Base-by-base conservation (phyloP, 208 protist species). In the Trypanosoma rangeli region DNA sequence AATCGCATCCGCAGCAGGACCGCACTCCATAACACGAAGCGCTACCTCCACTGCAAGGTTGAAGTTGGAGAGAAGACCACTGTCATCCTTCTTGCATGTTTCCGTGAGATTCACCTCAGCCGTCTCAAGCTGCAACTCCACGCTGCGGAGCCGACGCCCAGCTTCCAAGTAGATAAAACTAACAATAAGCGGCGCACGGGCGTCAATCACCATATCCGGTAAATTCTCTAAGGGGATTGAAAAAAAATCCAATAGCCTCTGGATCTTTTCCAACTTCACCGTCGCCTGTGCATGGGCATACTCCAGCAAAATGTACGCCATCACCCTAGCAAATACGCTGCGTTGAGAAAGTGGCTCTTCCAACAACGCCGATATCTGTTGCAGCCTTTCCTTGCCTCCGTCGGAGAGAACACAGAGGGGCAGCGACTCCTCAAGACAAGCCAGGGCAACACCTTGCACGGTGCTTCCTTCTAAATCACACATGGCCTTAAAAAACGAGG, bases 111-210 rank as follows among this genome's bases (percentile, higher is more conserved):
- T 44, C 5, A 5, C 24, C n/a, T 55, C 49, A 28, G 18, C 26
- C 18, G 13, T 35, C 22, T 46, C 28, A 71, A 83, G 75, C 7
- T 75, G 79, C 50, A 82, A 76, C 5, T 70, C 82, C 26, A 16
- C 28, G 46, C 44, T 53, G 8, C 67, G 60, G 53, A 86, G 61
- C 73, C 83, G 84, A 2, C 80, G 76, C 39, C 86, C 84, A 29
- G 78, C 89, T 63, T 92, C 80, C n/a, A 89, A 61, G 37, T 87
- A 92, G 10, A 94, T 68, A 16, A 94, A 56, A 66, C 86, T 63
- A 20, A 87, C 76, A 15, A 89, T 80, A 20, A 92, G 70, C 4
- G 80, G 49, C 18, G 73, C 66, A 28, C 87, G 80, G 3, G 64
- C 65, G 8, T 72, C 65, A 13, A 66, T 59, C 16, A 72, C 53